phyloP scores from a whole-genome alignment of 164 flowering plant species.

The Vitis rotundifolia region DNA sequence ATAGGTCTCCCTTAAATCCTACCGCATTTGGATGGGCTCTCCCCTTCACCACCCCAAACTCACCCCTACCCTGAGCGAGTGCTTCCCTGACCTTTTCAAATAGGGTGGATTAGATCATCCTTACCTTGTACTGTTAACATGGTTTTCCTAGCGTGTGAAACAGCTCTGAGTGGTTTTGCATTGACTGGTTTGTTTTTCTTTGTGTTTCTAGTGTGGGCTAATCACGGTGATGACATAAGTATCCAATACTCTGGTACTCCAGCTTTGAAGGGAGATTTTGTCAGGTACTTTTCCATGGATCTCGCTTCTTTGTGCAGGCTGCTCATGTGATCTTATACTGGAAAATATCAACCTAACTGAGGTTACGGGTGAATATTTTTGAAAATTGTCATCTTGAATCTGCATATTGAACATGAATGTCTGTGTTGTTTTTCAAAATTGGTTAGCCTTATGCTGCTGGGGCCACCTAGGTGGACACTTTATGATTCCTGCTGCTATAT shows the following conservation, averaged over 20 bases:
- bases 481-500: too few species aligned
- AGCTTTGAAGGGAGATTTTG: slow-evolving; percentile 97
- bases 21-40: too few species aligned
- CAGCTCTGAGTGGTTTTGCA: background rate
- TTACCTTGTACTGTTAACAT: background rate
- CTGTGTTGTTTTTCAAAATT: background rate
- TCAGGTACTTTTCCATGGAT: slow-evolving; percentile 50
- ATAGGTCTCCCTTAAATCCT: too few species aligned
- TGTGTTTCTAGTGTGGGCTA: slow-evolving; percentile 82
- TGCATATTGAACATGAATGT: background rate
- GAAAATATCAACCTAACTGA: background rate
- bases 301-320: background rate
- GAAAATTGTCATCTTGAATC: background rate
- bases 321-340: background rate
- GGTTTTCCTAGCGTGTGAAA: background rate
- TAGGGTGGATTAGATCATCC: background rate
- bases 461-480: background rate
- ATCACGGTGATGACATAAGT: slow-evolving; percentile 97
- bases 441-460: background rate
- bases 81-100: too few species aligned
- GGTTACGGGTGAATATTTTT: background rate
- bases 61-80: too few species aligned
- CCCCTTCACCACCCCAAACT: too few species aligned
- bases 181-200: background rate
- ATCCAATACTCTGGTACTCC: slow-evolving; percentile 97